A percentile compares a stretch with the other conserved stretches of the same genome.
These are phyloP conservation scores for Craspedostauros australis DNA, from an alignment of 108 stramenopile genomes.

Conservation along the genomic window DNA sequence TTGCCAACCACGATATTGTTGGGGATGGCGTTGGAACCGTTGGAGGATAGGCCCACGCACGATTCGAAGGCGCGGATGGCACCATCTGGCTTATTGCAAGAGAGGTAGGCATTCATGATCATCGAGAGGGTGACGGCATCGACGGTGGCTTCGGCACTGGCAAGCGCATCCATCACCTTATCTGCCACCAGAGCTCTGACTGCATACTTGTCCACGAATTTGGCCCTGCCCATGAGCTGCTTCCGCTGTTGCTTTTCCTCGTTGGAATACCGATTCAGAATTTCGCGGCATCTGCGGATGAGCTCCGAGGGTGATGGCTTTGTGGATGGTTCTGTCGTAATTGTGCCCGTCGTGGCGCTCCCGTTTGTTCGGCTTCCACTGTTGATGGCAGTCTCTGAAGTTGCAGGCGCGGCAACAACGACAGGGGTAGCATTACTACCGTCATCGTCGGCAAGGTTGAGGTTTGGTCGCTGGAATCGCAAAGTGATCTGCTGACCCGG, in stretches of 20 bases:
- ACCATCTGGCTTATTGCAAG: slow-evolving; percentile 48
- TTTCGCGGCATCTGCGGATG: slow-evolving; percentile 58
- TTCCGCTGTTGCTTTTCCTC: slow-evolving; percentile 6
- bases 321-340: slow-evolving; percentile 8
- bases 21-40: slow-evolving; percentile 38
- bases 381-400: background rate
- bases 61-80: slow-evolving; percentile 74
- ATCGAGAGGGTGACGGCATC: slow-evolving; percentile 70
- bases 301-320: slow-evolving; percentile 22
- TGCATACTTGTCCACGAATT: slow-evolving; percentile 46
- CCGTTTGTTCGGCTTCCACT: slow-evolving; percentile 10
- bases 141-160: slow-evolving; percentile 54
- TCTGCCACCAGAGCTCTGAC: slow-evolving; percentile 66
- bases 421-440: slow-evolving; percentile 14
- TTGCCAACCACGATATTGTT: slow-evolving; percentile 29
- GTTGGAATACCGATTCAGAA: slow-evolving; percentile 55
- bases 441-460: slow-evolving; percentile 26
- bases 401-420: slow-evolving; percentile 5
- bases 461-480: slow-evolving; percentile 51
- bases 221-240: too few relatives aligned
- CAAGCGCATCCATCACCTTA: slow-evolving; percentile 72
- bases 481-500: slow-evolving; percentile 70
- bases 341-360: slow-evolving; percentile 3
- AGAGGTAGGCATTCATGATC: slow-evolving; percentile 69
- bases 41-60: slow-evolving; percentile 51